A percentile compares a stretch with the other conserved stretches of the same genome.
These are phyloP conservation scores for Pestalotiopsis sp. DNA, from an alignment of 2,329 filamentous ascomycete genomes.

Conservation along the genomic window DNA sequence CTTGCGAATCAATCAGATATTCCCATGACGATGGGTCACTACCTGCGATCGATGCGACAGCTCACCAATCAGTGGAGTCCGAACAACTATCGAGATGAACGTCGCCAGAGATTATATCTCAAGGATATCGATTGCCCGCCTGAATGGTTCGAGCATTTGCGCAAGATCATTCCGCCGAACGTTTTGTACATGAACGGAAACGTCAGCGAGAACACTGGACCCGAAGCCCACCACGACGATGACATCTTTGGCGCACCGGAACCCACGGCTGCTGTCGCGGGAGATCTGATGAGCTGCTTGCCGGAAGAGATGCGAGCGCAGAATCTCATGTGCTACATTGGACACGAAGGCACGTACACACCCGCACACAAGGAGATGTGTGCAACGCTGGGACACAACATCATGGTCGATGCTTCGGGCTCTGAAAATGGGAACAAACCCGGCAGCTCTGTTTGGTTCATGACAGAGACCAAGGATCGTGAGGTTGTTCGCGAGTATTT, in stretches of 20 bases:
- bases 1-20: constrained; percentile 72
- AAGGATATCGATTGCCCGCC: constrained; percentile 96
- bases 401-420: constrained; percentile 92
- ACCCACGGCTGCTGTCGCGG: constrained; percentile 68
- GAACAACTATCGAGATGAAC: constrained; percentile 74
- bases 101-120: constrained; percentile 83
- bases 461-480: constrained; percentile 94
- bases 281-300: constrained; percentile 93
- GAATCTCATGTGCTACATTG: constrained; percentile 98
- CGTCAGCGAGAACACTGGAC: constrained; percentile 39
- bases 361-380: constrained; percentile 98
- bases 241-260: constrained; percentile 49
- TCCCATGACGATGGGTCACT: constrained; percentile 85
- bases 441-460: constrained; percentile 96
- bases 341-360: constrained; percentile 95
- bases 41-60: constrained; percentile 81
- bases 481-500: constrained; percentile 92
- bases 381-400: constrained; percentile 91
- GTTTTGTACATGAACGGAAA: constrained; percentile 90
- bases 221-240: constrained; percentile 37
- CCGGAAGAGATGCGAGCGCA: constrained; percentile 85
- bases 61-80: constrained; percentile 80
- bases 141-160: constrained; percentile 81
- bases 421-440: constrained; percentile 72
- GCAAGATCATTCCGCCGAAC: constrained; percentile 74